Evolutionary conservation across 805 yeast genomes (phyloP), one percentile per base, ranked within the genome.

Genomic region (Candida silvatica): DNA sequence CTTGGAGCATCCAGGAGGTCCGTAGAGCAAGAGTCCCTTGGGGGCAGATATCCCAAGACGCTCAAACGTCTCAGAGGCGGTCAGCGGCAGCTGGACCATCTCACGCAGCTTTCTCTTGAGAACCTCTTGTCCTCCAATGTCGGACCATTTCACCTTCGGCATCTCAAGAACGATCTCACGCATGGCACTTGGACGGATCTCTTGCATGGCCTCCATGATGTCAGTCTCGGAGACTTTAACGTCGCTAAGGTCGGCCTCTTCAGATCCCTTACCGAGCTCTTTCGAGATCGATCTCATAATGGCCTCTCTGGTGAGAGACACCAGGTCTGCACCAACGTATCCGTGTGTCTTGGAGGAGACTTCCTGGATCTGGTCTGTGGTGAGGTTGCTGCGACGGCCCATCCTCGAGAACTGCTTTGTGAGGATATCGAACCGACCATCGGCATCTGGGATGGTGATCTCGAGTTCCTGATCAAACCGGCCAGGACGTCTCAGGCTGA

Each of bases 1-100:
- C 50, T 90, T 90, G 8, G 97, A 88, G 62, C 97, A 90, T 12
- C 98, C 98, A 0, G 98, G 97, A 1, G 99, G 99, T 0, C 99
- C 99, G 56, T 92, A 92, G 16, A 92, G 64, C 31, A 92, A 58
- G 1, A 92, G 81, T 25, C 99, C 99, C 45, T 85, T 82, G 3
- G 99, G 99, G 0, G 97, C 87, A 29, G 73, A 65, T 3, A 92
- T 79, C 0, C 97, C 97, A 11, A 92, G 64, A 28, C 71, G 64
- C 15, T 65, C 64, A 54, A 92, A 92, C 0, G 94, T 69, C 1
- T 76, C 87, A 0, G 83, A 69, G 2, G 92, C 90, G 37, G 80
- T 80, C 20, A 92, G 61, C 0, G 99, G 99, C 48, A 94, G 64
- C 52, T 87, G 95, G 18, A 92, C 90, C 62, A 90, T 90, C 52